A percentile compares a stretch with the other conserved stretches of the same genome.
These are phyloP conservation scores for Vickermania ingenoplastis DNA, from an alignment of 208 protist species.

Conservation along the genomic window DNA sequence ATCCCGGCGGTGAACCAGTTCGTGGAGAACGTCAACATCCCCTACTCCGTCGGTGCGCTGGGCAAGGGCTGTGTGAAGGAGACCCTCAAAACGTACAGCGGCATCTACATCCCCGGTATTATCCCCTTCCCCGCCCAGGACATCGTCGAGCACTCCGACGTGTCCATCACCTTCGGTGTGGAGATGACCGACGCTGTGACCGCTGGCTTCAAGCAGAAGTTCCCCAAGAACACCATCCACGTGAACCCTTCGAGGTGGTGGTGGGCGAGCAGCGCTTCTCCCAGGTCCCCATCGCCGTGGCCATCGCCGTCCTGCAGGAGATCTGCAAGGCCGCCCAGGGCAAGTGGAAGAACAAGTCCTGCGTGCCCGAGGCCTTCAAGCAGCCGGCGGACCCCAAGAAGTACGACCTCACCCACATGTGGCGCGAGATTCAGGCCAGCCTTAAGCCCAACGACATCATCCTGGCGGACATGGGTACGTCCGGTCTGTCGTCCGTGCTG, in stretches of 20 bases:
- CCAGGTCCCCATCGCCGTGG: conserved; percentile 14
- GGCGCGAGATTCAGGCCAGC: conserved; percentile 21
- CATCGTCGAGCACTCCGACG: neutral
- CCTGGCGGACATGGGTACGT: conserved; percentile 33
- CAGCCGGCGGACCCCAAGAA: conserved; percentile 9
- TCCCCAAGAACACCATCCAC: no score
- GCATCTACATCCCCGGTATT: conserved; percentile 28
- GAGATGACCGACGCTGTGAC: neutral
- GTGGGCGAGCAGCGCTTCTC: neutral
- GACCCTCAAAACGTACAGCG: conserved; percentile 31
- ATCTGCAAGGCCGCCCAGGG: conserved; percentile 17
- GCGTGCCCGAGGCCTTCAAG: conserved; percentile 19
- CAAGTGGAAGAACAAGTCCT: no score
- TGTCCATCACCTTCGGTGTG: neutral
- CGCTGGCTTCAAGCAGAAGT: neutral
- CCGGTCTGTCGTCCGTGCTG: conserved; percentile 16
- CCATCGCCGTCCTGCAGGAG: conserved; percentile 20
- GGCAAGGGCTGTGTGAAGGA: conserved; percentile 39
- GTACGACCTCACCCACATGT: conserved; percentile 27
- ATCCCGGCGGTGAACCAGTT: conserved; percentile 17
- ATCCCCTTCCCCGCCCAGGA: conserved; percentile 15
- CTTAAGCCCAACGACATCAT: conserved; percentile 26
- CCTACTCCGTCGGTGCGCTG: conserved; percentile 18
- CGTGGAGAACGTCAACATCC: conserved; percentile 26
- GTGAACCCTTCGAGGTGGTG: neutral